Percentiles rank a stretch among this genome's conserved stretches.
These are phyloP conservation scores for Aspergillus fructus DNA, from an alignment of 2,329 filamentous ascomycete species.

Conservation along the genomic window DNA sequence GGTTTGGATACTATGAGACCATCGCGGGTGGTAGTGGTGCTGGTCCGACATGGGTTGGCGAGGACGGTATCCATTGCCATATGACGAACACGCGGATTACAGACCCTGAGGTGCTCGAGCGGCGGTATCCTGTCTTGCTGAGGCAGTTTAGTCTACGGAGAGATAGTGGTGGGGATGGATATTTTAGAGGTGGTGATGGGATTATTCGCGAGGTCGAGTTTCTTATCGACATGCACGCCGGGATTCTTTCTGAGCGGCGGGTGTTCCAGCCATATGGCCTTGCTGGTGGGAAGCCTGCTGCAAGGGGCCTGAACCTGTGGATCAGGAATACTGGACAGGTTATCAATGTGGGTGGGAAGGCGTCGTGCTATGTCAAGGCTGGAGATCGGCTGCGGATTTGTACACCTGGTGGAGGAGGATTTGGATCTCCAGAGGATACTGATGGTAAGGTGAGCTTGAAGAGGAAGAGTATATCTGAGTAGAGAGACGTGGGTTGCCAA, in stretches of 20 bases:
- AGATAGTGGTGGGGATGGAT: conserved; percentile 64
- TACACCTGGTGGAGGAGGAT: background rate
- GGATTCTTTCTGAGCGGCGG: background rate
- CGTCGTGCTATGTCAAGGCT: background rate
- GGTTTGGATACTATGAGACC: conserved; percentile 86
- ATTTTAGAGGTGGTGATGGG: background rate
- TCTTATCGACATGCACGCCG: background rate
- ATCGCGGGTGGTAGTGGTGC: conserved; percentile 79
- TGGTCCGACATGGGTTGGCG: conserved; percentile 72
- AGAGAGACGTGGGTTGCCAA: too few relatives aligned
- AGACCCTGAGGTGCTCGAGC: conserved; percentile 78
- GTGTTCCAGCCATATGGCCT: background rate
- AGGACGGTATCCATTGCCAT: conserved; percentile 75
- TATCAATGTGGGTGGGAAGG: background rate
- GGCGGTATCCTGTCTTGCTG: conserved; percentile 74
- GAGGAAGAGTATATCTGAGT: too few relatives aligned
- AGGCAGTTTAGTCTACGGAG: conserved; percentile 68
- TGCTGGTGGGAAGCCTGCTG: background rate
- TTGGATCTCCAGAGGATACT: background rate
- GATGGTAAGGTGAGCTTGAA: too few relatives aligned
- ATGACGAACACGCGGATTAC: conserved; percentile 90
- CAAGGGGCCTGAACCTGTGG: background rate
- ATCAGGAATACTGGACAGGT: background rate
- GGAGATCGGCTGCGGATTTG: background rate
- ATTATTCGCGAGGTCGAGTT: conserved; percentile 8